Evolutionary conservation across 805 yeast genomes (phyloP).

Genomic region (Yarrowia alimentaria): DNA sequence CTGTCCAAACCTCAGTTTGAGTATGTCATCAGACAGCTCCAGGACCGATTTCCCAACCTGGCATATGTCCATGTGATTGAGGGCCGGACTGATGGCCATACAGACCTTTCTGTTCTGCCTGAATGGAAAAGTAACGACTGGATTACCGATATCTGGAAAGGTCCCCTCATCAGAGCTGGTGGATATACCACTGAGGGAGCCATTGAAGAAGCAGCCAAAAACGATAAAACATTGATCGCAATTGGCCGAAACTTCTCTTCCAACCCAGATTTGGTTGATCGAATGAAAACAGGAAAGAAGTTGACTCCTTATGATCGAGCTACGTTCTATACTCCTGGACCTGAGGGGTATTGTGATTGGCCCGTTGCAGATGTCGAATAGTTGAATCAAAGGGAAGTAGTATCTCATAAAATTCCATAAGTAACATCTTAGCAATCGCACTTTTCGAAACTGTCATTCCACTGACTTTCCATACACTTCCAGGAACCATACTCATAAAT

Average conservation of each 20-base stretch:
- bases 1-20: slow-evolving; percentile 42
- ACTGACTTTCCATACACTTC: background rate
- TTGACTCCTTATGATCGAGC: slow-evolving; percentile 48
- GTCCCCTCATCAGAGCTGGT: slow-evolving; percentile 47
- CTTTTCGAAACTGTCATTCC: too few relatives aligned
- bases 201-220: slow-evolving; percentile 36
- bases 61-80: slow-evolving; percentile 49
- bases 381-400: too few relatives aligned
- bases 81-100: slow-evolving; percentile 43
- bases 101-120: slow-evolving; percentile 2
- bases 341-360: slow-evolving; percentile 48
- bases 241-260: slow-evolving; percentile 52
- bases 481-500: too few relatives aligned
- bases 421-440: too few relatives aligned
- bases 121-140: slow-evolving; percentile 3
- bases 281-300: slow-evolving; percentile 45
- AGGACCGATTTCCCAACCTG: slow-evolving; percentile 41
- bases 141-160: slow-evolving; percentile 46
- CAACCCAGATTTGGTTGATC: slow-evolving; percentile 55
- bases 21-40: slow-evolving; percentile 46
- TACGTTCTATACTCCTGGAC: slow-evolving; percentile 47
- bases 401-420: too few relatives aligned
- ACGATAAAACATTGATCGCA: slow-evolving; percentile 39
- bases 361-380: too few relatives aligned
- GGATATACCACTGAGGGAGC: slow-evolving; percentile 32